phyloP scores from a whole-genome alignment of 768 basidiomycete genomes.

The Tricholoma matsutake region DNA sequence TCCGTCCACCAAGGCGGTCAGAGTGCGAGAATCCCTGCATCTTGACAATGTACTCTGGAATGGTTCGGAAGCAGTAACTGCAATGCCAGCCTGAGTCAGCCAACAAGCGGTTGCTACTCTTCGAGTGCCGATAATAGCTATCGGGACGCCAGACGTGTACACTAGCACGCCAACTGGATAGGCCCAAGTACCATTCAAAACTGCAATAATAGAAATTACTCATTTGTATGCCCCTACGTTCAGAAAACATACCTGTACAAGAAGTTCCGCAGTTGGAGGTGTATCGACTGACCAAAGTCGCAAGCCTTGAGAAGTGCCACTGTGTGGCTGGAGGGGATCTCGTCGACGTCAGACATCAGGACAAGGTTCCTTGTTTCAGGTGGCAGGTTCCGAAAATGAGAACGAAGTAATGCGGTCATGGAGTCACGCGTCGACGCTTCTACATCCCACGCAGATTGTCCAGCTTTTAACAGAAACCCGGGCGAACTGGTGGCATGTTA shows the following conservation, averaged over 20 bases:
- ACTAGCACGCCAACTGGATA: constrained; percentile 54
- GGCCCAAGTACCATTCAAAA: constrained; percentile 57
- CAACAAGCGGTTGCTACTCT: constrained; percentile 44
- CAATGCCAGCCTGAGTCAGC: constrained; percentile 71
- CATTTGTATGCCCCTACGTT: neutral
- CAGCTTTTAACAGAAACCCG: constrained; percentile 38
- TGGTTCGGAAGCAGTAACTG: constrained; percentile 61
- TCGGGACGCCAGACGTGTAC: constrained; percentile 44
- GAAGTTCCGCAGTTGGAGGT: constrained; percentile 59
- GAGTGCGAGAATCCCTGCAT: constrained; percentile 62
- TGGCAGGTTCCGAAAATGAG: constrained; percentile 31
- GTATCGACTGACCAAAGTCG: constrained; percentile 49
- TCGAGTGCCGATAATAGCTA: constrained; percentile 47
- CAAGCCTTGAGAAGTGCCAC: constrained; percentile 50
- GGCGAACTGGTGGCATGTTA: constrained; percentile 35
- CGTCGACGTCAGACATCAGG: constrained; percentile 62
- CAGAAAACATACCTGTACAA: constrained; percentile 48
- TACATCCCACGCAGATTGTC: constrained; percentile 47
- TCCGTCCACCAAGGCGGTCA: constrained; percentile 51
- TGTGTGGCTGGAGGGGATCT: constrained; percentile 54
- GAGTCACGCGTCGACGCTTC: constrained; percentile 46
- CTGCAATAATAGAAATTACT: constrained; percentile 18
- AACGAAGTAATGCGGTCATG: constrained; percentile 46
- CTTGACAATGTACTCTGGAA: constrained; percentile 56
- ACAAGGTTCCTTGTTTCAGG: constrained; percentile 39